Base-by-base conservation (phyloP, 371 early-diverging fungal species). In the Mortierella sp. region DNA sequence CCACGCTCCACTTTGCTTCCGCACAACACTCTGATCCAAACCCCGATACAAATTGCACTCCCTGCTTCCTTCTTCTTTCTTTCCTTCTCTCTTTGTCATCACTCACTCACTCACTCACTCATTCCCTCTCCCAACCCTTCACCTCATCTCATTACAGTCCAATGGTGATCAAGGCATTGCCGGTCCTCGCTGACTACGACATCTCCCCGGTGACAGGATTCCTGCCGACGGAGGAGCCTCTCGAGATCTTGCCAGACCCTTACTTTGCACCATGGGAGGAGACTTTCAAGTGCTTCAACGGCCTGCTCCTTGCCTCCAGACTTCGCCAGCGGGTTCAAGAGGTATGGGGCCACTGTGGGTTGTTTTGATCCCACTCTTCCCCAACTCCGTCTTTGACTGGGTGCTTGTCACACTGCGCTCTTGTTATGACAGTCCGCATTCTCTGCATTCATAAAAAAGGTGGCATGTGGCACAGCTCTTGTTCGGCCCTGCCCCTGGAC, bases 181-280 rank as follows among this genome's bases (percentile, higher is more conserved):
- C 78, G 44, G 52, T 81, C 48, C 83, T 94, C 29, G 81, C 88
- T 66, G 91, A 94, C 65, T 95, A 94, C 80, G 96, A 92, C 70
- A 90, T 97, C 61, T 87, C 89, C 48, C 90, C 93, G 2, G 66
- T 79, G 25, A 91, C 90, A n/a, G 98, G 98, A 0, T 98, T 98
- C 79, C 80, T 97, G 31, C 97, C 96, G 2, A 67, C 83, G 22
- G 84, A 84, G 31, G 91, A 91, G 25, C 93, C 94, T 40, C 82
- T 96, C 53, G 74, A 81, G 6, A 82, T 94, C 39, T 80, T 97
- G 21, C 77, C 88, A 2, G 85, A 89, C 53, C 79, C 85, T 12
- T 92, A 94, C 77, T 96, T 89, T 81, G 90, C 87, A 34, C 93
- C 94, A 5, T 98, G 98, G 98, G 98, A 97, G 79, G 63, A 55